phyloP scores from a whole-genome alignment of 176 grass and related monocot genomes.

The Panicum miliaceum region DNA sequence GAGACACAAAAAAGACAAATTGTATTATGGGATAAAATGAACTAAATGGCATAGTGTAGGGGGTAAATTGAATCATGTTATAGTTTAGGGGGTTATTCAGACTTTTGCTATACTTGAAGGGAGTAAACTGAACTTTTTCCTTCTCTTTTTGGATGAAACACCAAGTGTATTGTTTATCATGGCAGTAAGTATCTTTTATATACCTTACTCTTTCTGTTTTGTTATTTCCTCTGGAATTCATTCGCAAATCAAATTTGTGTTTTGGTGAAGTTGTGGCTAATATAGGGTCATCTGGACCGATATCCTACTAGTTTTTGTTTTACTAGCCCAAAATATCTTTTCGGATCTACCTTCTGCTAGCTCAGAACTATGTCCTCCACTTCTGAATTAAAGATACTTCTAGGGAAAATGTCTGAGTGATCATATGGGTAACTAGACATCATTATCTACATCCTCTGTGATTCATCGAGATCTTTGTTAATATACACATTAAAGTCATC shows the following conservation, averaged over 20 bases:
- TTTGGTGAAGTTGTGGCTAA: constrained; percentile 13
- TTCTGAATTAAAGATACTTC: constrained; percentile 34
- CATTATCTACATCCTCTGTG: not conserved
- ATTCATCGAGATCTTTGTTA: not conserved
- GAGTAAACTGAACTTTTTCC: too few relatives aligned
- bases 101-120: too few relatives aligned
- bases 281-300: not conserved
- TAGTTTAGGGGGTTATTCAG: too few relatives aligned
- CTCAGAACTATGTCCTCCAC: constrained; percentile 19
- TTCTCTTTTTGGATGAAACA: constrained; percentile 24
- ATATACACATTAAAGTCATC: constrained; percentile 31
- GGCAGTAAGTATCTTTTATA: constrained; percentile 44
- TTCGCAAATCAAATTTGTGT: constrained; percentile 27
- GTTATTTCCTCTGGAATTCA: not conserved
- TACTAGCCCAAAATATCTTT: constrained; percentile 31
- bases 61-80: too few relatives aligned
- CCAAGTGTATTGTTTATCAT: constrained; percentile 25
- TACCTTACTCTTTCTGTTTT: not conserved
- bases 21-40: too few relatives aligned
- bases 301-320: constrained; percentile 8
- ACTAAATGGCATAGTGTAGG: too few relatives aligned
- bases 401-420: not conserved
- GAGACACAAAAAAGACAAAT: too few relatives aligned
- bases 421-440: constrained; percentile 6
- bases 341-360: constrained; percentile 8